Percentiles rank a stretch among this genome's conserved stretches.
These are phyloP conservation scores for Leccinum olivaceoglutinosum DNA, from an alignment of 1,284 basidiomycete genomes.

Conservation along the genomic window DNA sequence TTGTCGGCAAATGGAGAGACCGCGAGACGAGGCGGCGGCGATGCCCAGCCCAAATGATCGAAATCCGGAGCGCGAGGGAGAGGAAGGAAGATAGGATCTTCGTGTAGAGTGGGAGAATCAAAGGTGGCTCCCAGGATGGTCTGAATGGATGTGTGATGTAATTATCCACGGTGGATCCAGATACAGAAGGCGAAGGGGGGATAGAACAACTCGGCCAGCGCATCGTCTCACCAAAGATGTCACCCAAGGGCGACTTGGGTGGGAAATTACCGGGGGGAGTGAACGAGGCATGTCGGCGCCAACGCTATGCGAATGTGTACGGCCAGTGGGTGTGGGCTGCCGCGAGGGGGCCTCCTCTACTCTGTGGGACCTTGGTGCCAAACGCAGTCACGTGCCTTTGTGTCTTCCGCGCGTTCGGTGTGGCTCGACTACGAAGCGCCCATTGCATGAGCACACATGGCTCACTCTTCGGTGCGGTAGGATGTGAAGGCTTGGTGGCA, in stretches of 20 bases:
- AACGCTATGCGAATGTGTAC: slow-evolving; percentile 72
- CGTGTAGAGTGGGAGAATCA: slow-evolving; percentile 47
- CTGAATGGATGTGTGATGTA: slow-evolving; percentile 59
- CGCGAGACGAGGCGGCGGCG: slow-evolving; percentile 19
- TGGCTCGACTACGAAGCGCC: slow-evolving; percentile 42
- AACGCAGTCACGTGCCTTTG: slow-evolving; percentile 52
- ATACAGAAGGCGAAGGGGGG: slow-evolving; percentile 34
- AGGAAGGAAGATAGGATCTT: slow-evolving; percentile 33
- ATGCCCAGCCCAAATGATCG: slow-evolving; percentile 9
- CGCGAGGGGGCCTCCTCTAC: slow-evolving; percentile 32
- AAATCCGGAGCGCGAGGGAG: slow-evolving; percentile 36
- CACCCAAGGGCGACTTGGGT: slow-evolving; percentile 31
- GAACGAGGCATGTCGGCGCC: slow-evolving; percentile 55
- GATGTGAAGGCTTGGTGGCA: slow-evolving; percentile 8
- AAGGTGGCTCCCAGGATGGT: slow-evolving; percentile 44
- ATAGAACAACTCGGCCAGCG: slow-evolving; percentile 42
- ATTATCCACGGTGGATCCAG: slow-evolving; percentile 21
- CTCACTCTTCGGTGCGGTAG: slow-evolving; percentile 26
- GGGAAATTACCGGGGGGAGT: slow-evolving; percentile 15
- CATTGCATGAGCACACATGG: slow-evolving; percentile 40
- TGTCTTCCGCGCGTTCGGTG: slow-evolving; percentile 43
- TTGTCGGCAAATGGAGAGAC: slow-evolving; percentile 28
- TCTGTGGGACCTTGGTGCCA: slow-evolving; percentile 45
- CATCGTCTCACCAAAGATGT: slow-evolving; percentile 65
- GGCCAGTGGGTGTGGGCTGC: slow-evolving; percentile 38